Evolutionary conservation across 352 stramenopile genomes (phyloP).

Genomic region (Phytophthora rubi): DNA sequence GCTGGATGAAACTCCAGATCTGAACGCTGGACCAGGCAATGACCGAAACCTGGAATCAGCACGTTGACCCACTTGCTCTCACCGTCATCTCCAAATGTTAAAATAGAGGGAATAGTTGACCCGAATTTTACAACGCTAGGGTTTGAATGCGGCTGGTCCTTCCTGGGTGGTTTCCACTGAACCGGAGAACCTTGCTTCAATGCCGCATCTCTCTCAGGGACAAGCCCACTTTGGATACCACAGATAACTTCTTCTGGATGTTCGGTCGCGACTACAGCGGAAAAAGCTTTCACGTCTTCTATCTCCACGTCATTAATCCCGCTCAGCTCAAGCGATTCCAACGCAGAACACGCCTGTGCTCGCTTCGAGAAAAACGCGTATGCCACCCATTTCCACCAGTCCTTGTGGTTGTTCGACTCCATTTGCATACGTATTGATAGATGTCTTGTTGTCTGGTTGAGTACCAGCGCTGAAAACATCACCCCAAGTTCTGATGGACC

Average conservation of each 20-base stretch:
- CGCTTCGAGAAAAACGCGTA: constrained; percentile 30
- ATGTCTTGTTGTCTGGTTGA: constrained; percentile 22
- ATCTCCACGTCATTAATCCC: constrained; percentile 12
- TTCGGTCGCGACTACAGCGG: constrained; percentile 8
- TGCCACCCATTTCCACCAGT: constrained; percentile 29
- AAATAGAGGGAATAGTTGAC: not conserved
- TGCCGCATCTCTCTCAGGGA: constrained; percentile 2
- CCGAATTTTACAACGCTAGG: not conserved
- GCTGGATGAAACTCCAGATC: not conserved
- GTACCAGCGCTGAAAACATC: constrained; percentile 22
- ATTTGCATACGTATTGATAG: constrained; percentile 9
- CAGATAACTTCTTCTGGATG: constrained; percentile 24
- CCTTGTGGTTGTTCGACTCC: constrained; percentile 4
- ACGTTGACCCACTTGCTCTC: constrained; percentile 1
- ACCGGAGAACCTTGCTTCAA: constrained; percentile 17
- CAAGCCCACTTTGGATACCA: not conserved
- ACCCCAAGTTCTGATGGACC: constrained; percentile 8
- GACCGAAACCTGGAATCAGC: not conserved
- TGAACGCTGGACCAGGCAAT: not conserved
- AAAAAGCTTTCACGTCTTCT: constrained; percentile 11
- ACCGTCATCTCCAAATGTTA: not conserved
- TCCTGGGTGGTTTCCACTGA: not conserved
- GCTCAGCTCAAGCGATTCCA: constrained; percentile 14
- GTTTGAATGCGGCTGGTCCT: not conserved
- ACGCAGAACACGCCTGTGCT: constrained; percentile 11